Conservation (phyloP, 1,139 yeast genomes). For the Yarrowia galli region DNA sequence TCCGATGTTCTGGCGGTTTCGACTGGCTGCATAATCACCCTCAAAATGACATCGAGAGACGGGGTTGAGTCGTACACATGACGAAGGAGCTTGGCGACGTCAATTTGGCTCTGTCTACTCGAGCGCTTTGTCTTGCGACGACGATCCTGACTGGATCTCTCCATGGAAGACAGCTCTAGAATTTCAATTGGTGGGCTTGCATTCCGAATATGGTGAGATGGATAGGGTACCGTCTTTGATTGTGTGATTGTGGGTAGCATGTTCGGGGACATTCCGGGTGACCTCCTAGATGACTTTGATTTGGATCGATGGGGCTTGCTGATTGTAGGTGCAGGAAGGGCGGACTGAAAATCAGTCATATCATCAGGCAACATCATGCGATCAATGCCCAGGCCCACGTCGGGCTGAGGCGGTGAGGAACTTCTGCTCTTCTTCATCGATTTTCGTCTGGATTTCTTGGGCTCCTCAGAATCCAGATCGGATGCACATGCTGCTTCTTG, state of each 20-base stretch:
- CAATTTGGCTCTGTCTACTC: not conserved
- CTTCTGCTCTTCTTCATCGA: constrained; percentile 25
- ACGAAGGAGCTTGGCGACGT: not conserved
- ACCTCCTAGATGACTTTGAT: not conserved
- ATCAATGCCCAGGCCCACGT: not conserved
- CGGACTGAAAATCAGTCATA: not conserved
- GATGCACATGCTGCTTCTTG: constrained; percentile 1
- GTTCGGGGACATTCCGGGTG: not conserved
- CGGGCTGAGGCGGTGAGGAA: not conserved
- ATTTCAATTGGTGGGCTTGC: constrained; percentile 10
- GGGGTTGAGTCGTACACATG: constrained; percentile 4
- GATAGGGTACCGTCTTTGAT: constrained; percentile 17
- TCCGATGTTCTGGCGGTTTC: constrained; percentile 8
- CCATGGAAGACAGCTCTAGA: constrained; percentile 3
- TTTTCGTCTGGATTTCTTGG: not conserved
- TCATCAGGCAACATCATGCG: not conserved
- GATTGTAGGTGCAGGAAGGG: not conserved
- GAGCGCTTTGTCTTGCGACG: constrained; percentile 8
- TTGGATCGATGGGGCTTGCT: constrained; percentile 12
- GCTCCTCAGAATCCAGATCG: not conserved
- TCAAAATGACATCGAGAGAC: not conserved
- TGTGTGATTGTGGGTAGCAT: constrained; percentile 9
- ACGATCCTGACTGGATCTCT: not conserved
- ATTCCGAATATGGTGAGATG: constrained; percentile 1
- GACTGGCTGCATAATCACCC: constrained; percentile 13